phyloP scores from a whole-genome alignment of 495 filamentous ascomycete species.

The Penicillium maclennaniae region DNA sequence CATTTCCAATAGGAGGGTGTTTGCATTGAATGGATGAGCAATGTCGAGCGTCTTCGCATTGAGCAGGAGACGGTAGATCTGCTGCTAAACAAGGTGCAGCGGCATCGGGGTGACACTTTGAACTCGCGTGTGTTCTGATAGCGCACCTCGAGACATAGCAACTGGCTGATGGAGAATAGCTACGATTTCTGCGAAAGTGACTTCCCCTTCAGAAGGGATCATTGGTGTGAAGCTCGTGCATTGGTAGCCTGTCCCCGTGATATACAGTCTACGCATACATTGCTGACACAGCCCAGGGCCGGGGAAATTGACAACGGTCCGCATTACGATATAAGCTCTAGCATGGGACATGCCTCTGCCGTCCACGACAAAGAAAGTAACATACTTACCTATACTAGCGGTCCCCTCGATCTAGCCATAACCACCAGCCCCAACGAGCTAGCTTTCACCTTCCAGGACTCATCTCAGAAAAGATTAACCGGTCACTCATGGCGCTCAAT shows the following conservation, averaged over 20 bases:
- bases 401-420: slow-evolving; percentile 51
- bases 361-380: slow-evolving; percentile 35
- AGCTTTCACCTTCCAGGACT: slow-evolving; percentile 51
- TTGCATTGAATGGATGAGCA: slow-evolving; percentile 47
- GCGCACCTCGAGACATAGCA: background rate
- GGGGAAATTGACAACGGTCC: slow-evolving; percentile 51
- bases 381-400: slow-evolving; percentile 53
- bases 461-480: slow-evolving; percentile 48
- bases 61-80: slow-evolving; percentile 36
- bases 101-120: slow-evolving; percentile 53
- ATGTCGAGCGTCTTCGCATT: slow-evolving; percentile 38
- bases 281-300: slow-evolving; percentile 24
- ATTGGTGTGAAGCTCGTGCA: slow-evolving; percentile 62
- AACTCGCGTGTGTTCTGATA: slow-evolving; percentile 45
- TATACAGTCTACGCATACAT: background rate
- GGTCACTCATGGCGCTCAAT: slow-evolving; percentile 59
- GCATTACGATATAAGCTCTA: slow-evolving; percentile 58
- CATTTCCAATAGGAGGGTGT: slow-evolving; percentile 28
- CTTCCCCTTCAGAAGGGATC: slow-evolving; percentile 56
- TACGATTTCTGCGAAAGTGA: slow-evolving; percentile 33
- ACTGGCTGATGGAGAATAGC: slow-evolving; percentile 8
- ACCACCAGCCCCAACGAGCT: slow-evolving; percentile 52
- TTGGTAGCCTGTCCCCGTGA: slow-evolving; percentile 41
- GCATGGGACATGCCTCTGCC: slow-evolving; percentile 42
- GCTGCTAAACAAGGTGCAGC: slow-evolving; percentile 40